Conservation (phyloP, 2,329 filamentous ascomycete species). For the Diplodia mutila region DNA sequence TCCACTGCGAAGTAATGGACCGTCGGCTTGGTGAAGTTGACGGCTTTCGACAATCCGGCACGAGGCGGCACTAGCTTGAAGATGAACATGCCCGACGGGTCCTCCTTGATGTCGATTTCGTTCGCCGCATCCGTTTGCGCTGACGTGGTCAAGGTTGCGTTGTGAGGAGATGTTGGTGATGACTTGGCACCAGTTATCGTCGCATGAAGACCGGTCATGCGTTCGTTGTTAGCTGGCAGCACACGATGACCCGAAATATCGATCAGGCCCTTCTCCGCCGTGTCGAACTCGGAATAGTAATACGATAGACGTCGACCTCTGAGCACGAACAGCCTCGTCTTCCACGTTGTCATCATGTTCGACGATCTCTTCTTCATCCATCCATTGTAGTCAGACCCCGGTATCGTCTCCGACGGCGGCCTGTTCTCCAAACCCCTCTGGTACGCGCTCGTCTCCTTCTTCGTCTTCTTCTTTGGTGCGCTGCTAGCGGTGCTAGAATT, state of each 20-base stretch:
- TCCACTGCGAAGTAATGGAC: constrained; percentile 98
- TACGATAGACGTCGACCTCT: constrained; percentile 90
- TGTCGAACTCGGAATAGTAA: constrained; percentile 92
- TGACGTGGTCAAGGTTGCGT: constrained; percentile 44
- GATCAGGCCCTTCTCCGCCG: constrained; percentile 91
- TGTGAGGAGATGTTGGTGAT: constrained; percentile 62
- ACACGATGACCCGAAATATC: constrained; percentile 98
- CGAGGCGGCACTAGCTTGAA: constrained; percentile 97
- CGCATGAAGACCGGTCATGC: constrained; percentile 86
- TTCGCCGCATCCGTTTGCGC: constrained; percentile 44
- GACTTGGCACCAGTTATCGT: constrained; percentile 85
- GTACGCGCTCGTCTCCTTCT: constrained; percentile 95
- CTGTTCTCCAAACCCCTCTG: constrained; percentile 83
- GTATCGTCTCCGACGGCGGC: constrained; percentile 79
- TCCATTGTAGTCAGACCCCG: constrained; percentile 86
- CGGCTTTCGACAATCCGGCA: constrained; percentile 81
- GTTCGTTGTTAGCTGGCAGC: constrained; percentile 90
- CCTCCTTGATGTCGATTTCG: constrained; percentile 49
- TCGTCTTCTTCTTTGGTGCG: constrained; percentile 62
- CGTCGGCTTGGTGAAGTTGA: constrained; percentile 96
- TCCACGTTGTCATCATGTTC: constrained; percentile 97
- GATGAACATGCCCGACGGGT: constrained; percentile 77
- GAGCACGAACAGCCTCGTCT: constrained; percentile 91
- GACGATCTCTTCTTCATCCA: constrained; percentile 99
- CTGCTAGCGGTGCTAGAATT: constrained; percentile 45